Base-by-base conservation (phyloP, 2,329 filamentous ascomycete genomes). In the Pseudocercospora musae region DNA sequence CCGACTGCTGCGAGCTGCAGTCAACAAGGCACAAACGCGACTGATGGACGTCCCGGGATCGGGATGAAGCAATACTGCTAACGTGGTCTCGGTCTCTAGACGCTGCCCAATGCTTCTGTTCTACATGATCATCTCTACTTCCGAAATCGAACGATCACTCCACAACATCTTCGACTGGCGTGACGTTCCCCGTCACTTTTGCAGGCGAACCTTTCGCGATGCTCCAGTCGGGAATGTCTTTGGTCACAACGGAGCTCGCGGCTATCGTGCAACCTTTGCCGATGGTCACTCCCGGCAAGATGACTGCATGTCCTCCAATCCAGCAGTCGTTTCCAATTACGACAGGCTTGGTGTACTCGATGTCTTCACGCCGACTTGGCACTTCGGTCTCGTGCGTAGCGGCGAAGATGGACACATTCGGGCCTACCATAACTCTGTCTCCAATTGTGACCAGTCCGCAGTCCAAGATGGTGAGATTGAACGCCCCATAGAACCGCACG, bases 401-500 rank as follows among this genome's bases (percentile, higher is more conserved):
- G 0, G 81, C 78, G 50, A 82, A 82, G 20, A 85, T 81, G 57
- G 72, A 77, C 2, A 85, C 81, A 57, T 82, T 80, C 0, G 82
- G 82, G 0, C 83, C 83, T 48, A 84, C 77, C 73, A 84, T 79
- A 7, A 81, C 79, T 1, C 81, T 71, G 20, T 83, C 77, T 0
- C 83, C 83, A 31, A 85, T 83, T 0, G 77, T 81, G 3, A 85
- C 79, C 0, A 84, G 71, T 3, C 78, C 79, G 31, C 80, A 84
- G 67, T 85, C 82, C 9, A 85, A 71, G 27, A 85, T 80, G 0
- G 80, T 81, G 4, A 81, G 63, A 53, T 83, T 83, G 72, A 85
- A 86, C 68, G 87, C 87, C 49, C 85, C 80, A 68, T 89, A 90
- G 70, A 88, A 88, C n/a, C 81, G 78, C 46, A 84, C 78, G 7